Conservation (phyloP, 768 basidiomycete species). For the Russula compacta region DNA sequence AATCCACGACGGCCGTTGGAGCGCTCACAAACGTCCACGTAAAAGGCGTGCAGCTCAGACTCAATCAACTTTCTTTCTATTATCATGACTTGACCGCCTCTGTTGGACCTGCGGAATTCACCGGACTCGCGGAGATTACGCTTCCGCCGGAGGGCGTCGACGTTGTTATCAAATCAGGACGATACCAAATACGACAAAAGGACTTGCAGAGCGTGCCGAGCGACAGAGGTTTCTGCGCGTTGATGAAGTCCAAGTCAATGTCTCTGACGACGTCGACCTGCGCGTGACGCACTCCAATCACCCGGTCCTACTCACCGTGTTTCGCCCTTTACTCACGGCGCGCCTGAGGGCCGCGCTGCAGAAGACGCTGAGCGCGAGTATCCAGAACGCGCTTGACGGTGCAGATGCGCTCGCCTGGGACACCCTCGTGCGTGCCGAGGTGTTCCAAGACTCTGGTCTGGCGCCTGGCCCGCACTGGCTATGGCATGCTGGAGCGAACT, state of each 20-base stretch:
- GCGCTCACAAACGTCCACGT: constrained; percentile 56
- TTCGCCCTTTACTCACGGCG: constrained; percentile 50
- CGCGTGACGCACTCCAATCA: constrained; percentile 56
- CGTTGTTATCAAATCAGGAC: constrained; percentile 57
- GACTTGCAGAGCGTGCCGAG: constrained; percentile 36
- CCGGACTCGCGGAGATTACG: constrained; percentile 50
- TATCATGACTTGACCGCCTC: constrained; percentile 52
- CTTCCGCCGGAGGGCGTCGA: constrained; percentile 62
- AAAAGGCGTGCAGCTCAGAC: constrained; percentile 53
- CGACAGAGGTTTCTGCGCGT: constrained; percentile 47
- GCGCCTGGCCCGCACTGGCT: constrained; percentile 38
- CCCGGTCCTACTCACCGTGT: constrained; percentile 47
- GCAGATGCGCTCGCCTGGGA: constrained; percentile 53
- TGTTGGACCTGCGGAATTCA: constrained; percentile 47
- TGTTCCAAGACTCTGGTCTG: constrained; percentile 58
- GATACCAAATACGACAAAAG: constrained; percentile 42
- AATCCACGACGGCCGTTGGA: constrained; percentile 44
- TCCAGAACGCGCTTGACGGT: constrained; percentile 43
- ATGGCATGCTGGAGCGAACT: constrained; percentile 64
- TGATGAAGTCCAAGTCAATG: constrained; percentile 44
- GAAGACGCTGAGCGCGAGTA: constrained; percentile 46
- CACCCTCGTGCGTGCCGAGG: constrained; percentile 44
- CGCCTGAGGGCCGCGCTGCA: constrained; percentile 55
- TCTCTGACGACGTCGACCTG: constrained; percentile 49
- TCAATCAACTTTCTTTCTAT: constrained; percentile 65